Percentiles rank a stretch among this genome's conserved stretches.
Evolutionary conservation across 2,329 filamentous ascomycete species (phyloP).

Genomic region (Colletotrichum cordylinicola): DNA sequence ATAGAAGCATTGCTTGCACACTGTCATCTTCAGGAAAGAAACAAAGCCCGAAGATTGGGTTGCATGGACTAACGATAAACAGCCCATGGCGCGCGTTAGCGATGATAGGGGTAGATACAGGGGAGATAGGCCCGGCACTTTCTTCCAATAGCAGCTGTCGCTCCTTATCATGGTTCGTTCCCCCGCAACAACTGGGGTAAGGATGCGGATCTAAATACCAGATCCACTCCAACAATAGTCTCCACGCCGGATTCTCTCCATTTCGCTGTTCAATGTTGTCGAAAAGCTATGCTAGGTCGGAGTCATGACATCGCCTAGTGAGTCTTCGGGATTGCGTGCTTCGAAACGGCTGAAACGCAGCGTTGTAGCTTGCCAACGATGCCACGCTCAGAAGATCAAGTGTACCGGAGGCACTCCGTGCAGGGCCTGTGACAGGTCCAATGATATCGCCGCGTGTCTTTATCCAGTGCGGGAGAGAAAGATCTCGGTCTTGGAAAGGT

Average conservation of each 20-base stretch:
- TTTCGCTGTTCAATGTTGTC: not conserved
- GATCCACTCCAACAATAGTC: not conserved
- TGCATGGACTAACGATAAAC: not conserved
- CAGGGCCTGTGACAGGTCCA: constrained; percentile 41
- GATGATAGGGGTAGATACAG: not conserved
- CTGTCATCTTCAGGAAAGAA: not conserved
- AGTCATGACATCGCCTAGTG: not conserved
- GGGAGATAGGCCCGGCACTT: not conserved
- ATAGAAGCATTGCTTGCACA: not conserved
- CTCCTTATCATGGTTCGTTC: not conserved
- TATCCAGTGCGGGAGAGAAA: constrained; percentile 47
- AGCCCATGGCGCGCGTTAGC: not conserved
- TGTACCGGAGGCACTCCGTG: constrained; percentile 51
- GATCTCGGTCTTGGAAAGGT: constrained; percentile 35
- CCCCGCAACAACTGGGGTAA: not conserved
- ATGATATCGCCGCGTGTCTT: constrained; percentile 39
- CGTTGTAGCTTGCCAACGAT: constrained; percentile 38
- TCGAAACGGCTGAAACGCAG: not conserved
- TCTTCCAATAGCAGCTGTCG: not conserved
- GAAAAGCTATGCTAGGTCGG: not conserved
- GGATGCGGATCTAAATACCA: not conserved
- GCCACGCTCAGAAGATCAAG: constrained; percentile 50
- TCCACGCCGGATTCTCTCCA: not conserved
- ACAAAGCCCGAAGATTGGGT: not conserved
- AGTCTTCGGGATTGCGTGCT: not conserved